Conservation (phyloP, 2,329 filamentous ascomycete species). For the Aschersonia sp. region DNA sequence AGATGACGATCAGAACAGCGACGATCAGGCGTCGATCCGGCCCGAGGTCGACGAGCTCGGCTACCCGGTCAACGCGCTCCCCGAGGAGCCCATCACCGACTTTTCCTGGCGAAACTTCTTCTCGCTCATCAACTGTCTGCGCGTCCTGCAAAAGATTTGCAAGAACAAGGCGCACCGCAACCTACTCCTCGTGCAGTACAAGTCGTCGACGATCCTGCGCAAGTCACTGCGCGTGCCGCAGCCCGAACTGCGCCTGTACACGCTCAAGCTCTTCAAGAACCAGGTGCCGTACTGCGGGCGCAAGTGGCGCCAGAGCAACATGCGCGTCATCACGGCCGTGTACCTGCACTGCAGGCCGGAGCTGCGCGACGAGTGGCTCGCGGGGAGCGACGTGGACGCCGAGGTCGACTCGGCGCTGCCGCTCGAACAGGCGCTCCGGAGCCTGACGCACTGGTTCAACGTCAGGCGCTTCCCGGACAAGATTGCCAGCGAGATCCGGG, state of each 20-base stretch:
- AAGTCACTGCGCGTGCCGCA: slow-evolving; percentile 88
- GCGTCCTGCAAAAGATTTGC: slow-evolving; percentile 94
- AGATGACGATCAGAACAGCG: slow-evolving; percentile 14
- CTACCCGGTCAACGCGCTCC: slow-evolving; percentile 57
- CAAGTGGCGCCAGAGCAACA: slow-evolving; percentile 96
- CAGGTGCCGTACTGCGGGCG: slow-evolving; percentile 96
- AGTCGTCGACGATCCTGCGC: slow-evolving; percentile 80
- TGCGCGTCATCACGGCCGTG: slow-evolving; percentile 95
- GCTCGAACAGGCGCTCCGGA: slow-evolving; percentile 77
- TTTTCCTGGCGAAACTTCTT: slow-evolving; percentile 95
- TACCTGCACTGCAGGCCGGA: slow-evolving; percentile 90
- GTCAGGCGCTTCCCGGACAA: slow-evolving; percentile 66
- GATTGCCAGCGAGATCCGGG: slow-evolving; percentile 46
- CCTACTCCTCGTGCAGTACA: slow-evolving; percentile 86
- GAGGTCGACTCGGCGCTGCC: slow-evolving; percentile 89
- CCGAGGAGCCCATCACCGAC: slow-evolving; percentile 64
- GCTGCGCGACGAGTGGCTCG: slow-evolving; percentile 86
- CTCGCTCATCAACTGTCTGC: slow-evolving; percentile 84
- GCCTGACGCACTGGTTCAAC: slow-evolving; percentile 91
- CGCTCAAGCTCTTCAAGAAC: slow-evolving; percentile 94
- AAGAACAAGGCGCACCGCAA: slow-evolving; percentile 92
- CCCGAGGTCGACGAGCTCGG: slow-evolving; percentile 76
- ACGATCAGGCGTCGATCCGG: slow-evolving; percentile 21
- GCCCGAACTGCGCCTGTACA: slow-evolving; percentile 76
- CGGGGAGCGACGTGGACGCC: slow-evolving; percentile 78